Conservation (phyloP, 805 yeast species). For the Sugiyamaella marilandica region DNA sequence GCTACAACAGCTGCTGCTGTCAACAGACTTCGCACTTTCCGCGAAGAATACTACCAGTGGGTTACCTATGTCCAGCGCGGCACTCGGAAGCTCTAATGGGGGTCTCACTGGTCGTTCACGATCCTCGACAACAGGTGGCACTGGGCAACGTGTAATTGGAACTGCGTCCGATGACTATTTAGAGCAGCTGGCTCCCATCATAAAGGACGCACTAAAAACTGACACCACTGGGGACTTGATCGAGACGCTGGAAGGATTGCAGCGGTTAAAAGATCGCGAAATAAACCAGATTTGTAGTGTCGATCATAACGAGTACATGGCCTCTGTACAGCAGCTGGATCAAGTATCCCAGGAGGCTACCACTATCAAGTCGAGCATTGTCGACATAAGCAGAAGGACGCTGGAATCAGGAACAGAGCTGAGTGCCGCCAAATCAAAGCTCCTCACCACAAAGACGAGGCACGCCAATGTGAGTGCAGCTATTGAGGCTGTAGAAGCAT, state of each 20-base stretch:
- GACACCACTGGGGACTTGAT: slow-evolving; percentile 55
- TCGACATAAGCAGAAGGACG: slow-evolving; percentile 52
- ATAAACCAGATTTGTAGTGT: slow-evolving; percentile 57
- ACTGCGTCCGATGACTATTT: slow-evolving; percentile 54
- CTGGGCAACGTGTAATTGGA: slow-evolving; percentile 6
- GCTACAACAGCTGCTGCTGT: slow-evolving; percentile 22
- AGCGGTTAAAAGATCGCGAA: slow-evolving; percentile 57
- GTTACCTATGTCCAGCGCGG: not conserved
- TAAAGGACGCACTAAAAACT: slow-evolving; percentile 55
- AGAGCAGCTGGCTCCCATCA: slow-evolving; percentile 74
- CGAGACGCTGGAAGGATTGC: slow-evolving; percentile 49
- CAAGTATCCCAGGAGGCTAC: slow-evolving; percentile 55
- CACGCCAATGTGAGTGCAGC: slow-evolving; percentile 68
- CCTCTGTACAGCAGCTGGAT: slow-evolving; percentile 57
- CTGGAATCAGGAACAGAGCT: slow-evolving; percentile 63
- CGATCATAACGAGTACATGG: slow-evolving; percentile 46
- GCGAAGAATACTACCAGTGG: slow-evolving; percentile 6
- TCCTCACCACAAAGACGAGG: slow-evolving; percentile 58
- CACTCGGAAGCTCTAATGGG: not conserved
- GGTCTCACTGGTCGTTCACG: not conserved
- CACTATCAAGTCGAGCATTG: slow-evolving; percentile 50
- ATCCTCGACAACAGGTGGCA: not conserved
- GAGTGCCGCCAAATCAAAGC: slow-evolving; percentile 50
- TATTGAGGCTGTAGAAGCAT: slow-evolving; percentile 58
- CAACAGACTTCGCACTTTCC: slow-evolving; percentile 19